Percentiles rank a stretch among this genome's conserved stretches.
Evolutionary conservation across 2,329 filamentous ascomycete genomes (phyloP).

Genomic region (Pezicula radicicola): DNA sequence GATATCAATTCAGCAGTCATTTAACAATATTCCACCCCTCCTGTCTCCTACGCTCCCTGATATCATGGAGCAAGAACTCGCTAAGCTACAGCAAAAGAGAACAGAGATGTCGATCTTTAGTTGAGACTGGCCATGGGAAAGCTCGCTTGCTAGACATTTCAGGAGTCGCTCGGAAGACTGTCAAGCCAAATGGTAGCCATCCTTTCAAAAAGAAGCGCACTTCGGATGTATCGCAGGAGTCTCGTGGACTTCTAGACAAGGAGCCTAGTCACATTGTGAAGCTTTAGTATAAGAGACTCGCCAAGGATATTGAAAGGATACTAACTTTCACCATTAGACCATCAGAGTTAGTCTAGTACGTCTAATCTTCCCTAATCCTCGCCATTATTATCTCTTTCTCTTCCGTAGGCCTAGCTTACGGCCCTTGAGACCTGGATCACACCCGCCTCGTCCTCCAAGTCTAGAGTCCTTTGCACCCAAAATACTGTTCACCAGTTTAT

Average conservation of each 20-base stretch:
- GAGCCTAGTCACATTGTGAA: slow-evolving; percentile 20
- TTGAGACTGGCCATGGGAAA: slow-evolving; percentile 27
- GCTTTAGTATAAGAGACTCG: slow-evolving; percentile 23
- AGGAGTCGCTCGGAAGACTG: slow-evolving; percentile 28
- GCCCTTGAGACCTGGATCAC: no score
- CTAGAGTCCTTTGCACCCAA: slow-evolving; percentile 26
- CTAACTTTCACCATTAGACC: slow-evolving; percentile 17
- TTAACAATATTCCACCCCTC: slow-evolving; percentile 21
- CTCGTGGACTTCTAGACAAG: slow-evolving; percentile 6
- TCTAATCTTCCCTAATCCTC: no score
- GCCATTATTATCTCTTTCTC: no score
- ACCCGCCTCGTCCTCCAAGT: no score
- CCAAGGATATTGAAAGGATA: slow-evolving; percentile 23
- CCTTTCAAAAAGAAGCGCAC: slow-evolving; percentile 20
- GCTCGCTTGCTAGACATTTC: slow-evolving; percentile 25
- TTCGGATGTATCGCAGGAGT: slow-evolving; percentile 16
- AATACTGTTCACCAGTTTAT: slow-evolving; percentile 21
- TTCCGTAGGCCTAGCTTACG: no score
- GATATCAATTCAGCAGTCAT: no score
- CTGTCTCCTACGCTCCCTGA: slow-evolving; percentile 28
- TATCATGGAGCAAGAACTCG: slow-evolving; percentile 25
- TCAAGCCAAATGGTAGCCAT: slow-evolving; percentile 24
- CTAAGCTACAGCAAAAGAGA: slow-evolving; percentile 16
- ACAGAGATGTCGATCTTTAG: slow-evolving; percentile 14
- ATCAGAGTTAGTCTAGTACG: no score